Conservation (phyloP, 768 basidiomycete genomes). For the Rossbeevera mucosa region DNA sequence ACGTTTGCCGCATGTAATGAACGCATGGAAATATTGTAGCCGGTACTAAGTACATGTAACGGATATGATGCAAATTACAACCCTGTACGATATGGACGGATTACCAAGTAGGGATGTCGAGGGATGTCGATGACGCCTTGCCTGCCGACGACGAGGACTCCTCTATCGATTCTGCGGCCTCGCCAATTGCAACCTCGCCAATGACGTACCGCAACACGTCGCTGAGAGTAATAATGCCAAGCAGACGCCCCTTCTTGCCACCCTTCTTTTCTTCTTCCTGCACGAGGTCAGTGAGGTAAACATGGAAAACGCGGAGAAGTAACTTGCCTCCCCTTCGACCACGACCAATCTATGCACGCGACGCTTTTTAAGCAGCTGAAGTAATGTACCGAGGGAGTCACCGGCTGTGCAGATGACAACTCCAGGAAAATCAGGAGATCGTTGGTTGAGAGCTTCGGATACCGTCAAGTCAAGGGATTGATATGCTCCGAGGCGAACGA, state of each 20-base stretch:
- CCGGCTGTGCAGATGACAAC: constrained; percentile 93
- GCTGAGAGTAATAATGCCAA: constrained; percentile 85
- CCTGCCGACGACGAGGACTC: constrained; percentile 16
- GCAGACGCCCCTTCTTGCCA: constrained; percentile 75
- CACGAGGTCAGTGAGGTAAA: not conserved
- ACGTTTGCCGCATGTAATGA: constrained; percentile 11
- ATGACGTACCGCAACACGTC: constrained; percentile 86
- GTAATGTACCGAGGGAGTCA: constrained; percentile 85
- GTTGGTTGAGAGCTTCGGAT: constrained; percentile 84
- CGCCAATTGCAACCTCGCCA: constrained; percentile 53
- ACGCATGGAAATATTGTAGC: not conserved
- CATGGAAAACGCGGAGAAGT: not conserved
- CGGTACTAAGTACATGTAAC: not conserved
- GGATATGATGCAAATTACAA: not conserved
- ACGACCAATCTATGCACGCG: constrained; percentile 94
- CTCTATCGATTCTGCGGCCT: constrained; percentile 36
- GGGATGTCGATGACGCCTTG: constrained; percentile 10
- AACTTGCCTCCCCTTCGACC: constrained; percentile 80
- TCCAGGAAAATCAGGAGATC: constrained; percentile 92
- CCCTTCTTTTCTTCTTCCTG: constrained; percentile 79
- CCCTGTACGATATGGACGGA: not conserved
- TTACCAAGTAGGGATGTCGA: constrained; percentile 19
- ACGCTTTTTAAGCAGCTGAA: constrained; percentile 89
- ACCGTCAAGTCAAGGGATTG: constrained; percentile 95
- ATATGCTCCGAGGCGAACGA: constrained; percentile 91